Evolutionary conservation across 2,329 filamentous ascomycete genomes (phyloP).

Genomic region (Penicillium sp.): DNA sequence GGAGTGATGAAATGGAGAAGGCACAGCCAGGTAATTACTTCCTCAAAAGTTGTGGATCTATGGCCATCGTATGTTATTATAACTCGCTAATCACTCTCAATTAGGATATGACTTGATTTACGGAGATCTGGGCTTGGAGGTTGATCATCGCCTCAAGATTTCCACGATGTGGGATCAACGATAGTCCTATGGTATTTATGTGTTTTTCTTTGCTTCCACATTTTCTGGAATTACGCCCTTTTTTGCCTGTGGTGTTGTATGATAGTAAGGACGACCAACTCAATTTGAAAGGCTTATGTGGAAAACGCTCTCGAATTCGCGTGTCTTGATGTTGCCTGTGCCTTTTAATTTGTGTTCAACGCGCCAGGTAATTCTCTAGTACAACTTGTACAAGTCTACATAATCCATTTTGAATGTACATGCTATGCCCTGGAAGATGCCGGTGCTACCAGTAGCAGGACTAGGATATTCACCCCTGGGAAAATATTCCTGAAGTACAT

Average conservation of each 20-base stretch:
- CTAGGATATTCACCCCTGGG: no score
- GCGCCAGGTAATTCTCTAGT: neutral
- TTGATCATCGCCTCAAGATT: neutral
- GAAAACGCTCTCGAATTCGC: neutral
- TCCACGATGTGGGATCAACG: neutral
- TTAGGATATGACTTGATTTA: slow-evolving; percentile 1
- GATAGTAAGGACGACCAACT: neutral
- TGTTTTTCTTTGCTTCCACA: neutral
- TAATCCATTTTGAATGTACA: no score
- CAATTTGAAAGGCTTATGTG: neutral
- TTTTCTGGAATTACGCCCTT: neutral
- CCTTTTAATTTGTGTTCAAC: neutral
- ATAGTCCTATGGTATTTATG: neutral
- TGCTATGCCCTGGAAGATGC: no score
- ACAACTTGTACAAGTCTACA: neutral
- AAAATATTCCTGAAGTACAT: no score
- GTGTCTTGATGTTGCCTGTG: neutral
- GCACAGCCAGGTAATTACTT: neutral
- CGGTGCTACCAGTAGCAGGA: no score
- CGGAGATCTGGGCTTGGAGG: neutral
- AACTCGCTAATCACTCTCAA: neutral
- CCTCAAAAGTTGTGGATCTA: neutral
- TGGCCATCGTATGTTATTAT: neutral
- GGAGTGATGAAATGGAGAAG: neutral
- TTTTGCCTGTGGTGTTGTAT: neutral